Percentiles rank a stretch among this genome's conserved stretches.
These are phyloP conservation scores for Neonothopanus nambi DNA, from an alignment of 1,284 basidiomycete species.

Conservation along the genomic window DNA sequence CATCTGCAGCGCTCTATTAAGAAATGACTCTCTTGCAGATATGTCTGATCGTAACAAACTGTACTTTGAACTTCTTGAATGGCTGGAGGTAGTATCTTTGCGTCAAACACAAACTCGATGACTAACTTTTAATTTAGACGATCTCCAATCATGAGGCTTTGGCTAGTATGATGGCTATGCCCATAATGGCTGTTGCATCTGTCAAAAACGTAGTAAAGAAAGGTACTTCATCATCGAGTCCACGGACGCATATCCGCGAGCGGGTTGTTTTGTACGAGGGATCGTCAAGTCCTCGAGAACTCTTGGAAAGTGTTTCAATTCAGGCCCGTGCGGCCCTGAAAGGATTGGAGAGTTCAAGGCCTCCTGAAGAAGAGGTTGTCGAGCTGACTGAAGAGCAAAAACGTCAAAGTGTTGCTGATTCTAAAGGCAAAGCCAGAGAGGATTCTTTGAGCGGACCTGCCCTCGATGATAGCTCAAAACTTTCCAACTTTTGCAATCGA, in stretches of 20 bases:
- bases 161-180: conserved; percentile 94
- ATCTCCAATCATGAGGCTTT: conserved; percentile 89
- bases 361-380: conserved; percentile 44
- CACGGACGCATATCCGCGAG: conserved; percentile 59
- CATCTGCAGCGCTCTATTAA: conserved; percentile 78
- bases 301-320: conserved; percentile 85
- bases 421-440: conserved; percentile 66
- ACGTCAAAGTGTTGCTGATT: conserved; percentile 62
- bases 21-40: conserved; percentile 89
- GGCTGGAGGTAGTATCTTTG: conserved; percentile 72
- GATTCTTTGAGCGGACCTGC: conserved; percentile 30
- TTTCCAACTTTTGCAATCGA: conserved; percentile 72
- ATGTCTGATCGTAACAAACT: conserved; percentile 86
- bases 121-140: conserved; percentile 46
- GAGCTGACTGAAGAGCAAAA: conserved; percentile 85
- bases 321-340: conserved; percentile 88
- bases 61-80: conserved; percentile 88
- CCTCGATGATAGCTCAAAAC: conserved; percentile 69
- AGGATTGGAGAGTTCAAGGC: conserved; percentile 69
- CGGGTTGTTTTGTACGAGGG: conserved; percentile 86
- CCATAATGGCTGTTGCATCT: conserved; percentile 83
- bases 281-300: conserved; percentile 82
- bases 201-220: conserved; percentile 62
- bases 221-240: conserved; percentile 29
- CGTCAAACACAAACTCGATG: background rate